phyloP scores from a whole-genome alignment of 2,329 filamentous ascomycete species.

The Neofusicoccum umdonicola region DNA sequence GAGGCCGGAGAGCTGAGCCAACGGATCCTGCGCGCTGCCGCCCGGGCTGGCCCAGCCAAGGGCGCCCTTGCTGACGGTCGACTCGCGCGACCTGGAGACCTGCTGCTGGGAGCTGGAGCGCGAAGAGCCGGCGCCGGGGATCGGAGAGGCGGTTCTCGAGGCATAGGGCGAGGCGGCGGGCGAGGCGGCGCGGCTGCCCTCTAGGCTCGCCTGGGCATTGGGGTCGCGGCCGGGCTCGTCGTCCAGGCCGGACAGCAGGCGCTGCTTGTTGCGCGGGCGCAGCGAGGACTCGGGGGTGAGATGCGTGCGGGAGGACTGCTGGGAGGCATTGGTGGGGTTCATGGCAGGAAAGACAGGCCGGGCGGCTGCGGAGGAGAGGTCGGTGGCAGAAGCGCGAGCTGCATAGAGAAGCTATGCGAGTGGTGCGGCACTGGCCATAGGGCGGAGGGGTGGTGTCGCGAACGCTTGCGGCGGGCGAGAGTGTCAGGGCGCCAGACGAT shows the following conservation, averaged over 20 bases:
- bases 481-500: constrained; percentile 5
- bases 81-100: neutral
- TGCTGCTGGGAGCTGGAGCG: constrained; percentile 29
- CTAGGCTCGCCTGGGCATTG: neutral
- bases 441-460: constrained; percentile 7
- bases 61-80: neutral
- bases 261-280: constrained; percentile 43
- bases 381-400: neutral
- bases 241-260: constrained; percentile 48
- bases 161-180: constrained; percentile 37
- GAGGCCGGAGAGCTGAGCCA: constrained; percentile 41
- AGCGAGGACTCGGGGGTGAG: constrained; percentile 39
- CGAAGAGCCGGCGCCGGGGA: constrained; percentile 37
- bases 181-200: constrained; percentile 28
- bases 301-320: constrained; percentile 40
- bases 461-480: constrained; percentile 1
- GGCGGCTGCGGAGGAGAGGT: constrained; percentile 7
- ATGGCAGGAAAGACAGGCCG: constrained; percentile 26
- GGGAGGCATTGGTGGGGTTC: constrained; percentile 40
- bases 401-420: constrained; percentile 13
- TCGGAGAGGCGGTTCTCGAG: constrained; percentile 42
- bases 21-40: constrained; percentile 25
- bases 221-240: constrained; percentile 30
- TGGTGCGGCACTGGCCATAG: constrained; percentile 12
- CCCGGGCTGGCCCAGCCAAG: constrained; percentile 10